Evolutionary conservation across 2,329 filamentous ascomycete genomes (phyloP).

Genomic region (Alternaria arbusti): DNA sequence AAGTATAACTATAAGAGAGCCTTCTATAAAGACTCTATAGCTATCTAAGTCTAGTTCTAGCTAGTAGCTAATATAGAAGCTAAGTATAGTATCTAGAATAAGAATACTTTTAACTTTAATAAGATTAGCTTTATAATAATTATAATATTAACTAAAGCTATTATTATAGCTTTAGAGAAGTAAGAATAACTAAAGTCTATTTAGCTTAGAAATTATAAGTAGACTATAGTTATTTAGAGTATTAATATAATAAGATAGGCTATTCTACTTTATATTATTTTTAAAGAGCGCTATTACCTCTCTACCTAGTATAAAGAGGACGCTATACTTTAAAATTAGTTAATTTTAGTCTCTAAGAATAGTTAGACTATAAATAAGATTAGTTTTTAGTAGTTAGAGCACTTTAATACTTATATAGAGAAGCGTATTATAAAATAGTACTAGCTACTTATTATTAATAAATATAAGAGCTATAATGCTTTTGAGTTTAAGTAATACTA

Average conservation of each 20-base stretch:
- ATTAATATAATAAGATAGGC: neutral
- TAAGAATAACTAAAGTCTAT: neutral
- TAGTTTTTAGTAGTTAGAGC: neutral
- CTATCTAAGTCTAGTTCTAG: too few species aligned
- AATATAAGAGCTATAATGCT: constrained; percentile 8
- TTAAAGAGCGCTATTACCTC: neutral
- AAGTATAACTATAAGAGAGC: too few species aligned
- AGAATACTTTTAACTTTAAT: neutral
- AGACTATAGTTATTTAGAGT: neutral
- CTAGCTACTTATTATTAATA: constrained; percentile 6
- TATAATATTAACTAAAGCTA: neutral
- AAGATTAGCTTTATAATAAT: neutral
- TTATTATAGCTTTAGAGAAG: neutral
- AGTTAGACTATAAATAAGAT: neutral
- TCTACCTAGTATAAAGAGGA: neutral
- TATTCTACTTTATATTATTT: neutral
- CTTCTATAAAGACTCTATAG: too few species aligned
- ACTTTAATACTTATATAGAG: constrained; percentile 5
- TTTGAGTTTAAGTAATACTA: neutral
- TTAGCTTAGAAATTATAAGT: neutral
- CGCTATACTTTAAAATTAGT: neutral
- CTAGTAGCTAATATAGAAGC: too few species aligned
- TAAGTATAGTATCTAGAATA: neutral
- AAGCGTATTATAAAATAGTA: neutral
- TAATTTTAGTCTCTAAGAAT: neutral